Evolutionary conservation across 768 basidiomycete species (phyloP).

Genomic region (Gloeostereum incarnatum): DNA sequence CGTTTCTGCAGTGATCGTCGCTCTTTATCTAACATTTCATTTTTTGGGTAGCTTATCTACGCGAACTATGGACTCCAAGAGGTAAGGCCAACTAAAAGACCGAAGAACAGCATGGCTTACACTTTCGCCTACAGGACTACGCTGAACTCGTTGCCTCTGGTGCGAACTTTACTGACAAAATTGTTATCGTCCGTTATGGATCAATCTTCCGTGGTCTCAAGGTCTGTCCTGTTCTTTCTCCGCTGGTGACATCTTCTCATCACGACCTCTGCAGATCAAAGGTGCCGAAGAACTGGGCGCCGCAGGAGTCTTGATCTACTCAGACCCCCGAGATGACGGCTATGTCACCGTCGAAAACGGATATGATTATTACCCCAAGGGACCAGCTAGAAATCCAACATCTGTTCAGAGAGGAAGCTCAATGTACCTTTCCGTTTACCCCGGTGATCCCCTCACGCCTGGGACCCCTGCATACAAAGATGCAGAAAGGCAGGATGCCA

Average conservation of each 20-base stretch:
- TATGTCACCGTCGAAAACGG: conserved; percentile 69
- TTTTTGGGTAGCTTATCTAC: conserved; percentile 40
- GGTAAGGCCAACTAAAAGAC: no score
- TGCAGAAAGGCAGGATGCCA: conserved; percentile 48
- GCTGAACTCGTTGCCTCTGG: conserved; percentile 55
- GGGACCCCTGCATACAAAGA: conserved; percentile 83
- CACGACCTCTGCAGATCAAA: conserved; percentile 45
- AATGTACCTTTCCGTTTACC: conserved; percentile 56
- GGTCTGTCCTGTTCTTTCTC: conserved; percentile 23
- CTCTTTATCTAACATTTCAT: neutral
- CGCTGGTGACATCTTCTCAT: conserved; percentile 10
- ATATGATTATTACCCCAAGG: conserved; percentile 69
- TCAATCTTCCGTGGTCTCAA: conserved; percentile 79
- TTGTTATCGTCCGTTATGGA: conserved; percentile 75
- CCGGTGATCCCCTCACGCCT: conserved; percentile 81
- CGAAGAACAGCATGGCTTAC: conserved; percentile 4
- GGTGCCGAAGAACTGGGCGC: conserved; percentile 81
- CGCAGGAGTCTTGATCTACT: conserved; percentile 70
- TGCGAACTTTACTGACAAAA: conserved; percentile 64
- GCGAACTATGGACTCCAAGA: conserved; percentile 74
- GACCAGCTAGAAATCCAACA: conserved; percentile 81
- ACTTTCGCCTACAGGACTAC: conserved; percentile 29
- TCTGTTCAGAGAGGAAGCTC: conserved; percentile 85
- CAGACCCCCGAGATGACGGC: conserved; percentile 82
- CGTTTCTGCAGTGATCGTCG: no score